A percentile compares a stretch with the other conserved stretches of the same genome.
phyloP scores from a whole-genome alignment of 805 yeast genomes.

The Candida boleticola region DNA sequence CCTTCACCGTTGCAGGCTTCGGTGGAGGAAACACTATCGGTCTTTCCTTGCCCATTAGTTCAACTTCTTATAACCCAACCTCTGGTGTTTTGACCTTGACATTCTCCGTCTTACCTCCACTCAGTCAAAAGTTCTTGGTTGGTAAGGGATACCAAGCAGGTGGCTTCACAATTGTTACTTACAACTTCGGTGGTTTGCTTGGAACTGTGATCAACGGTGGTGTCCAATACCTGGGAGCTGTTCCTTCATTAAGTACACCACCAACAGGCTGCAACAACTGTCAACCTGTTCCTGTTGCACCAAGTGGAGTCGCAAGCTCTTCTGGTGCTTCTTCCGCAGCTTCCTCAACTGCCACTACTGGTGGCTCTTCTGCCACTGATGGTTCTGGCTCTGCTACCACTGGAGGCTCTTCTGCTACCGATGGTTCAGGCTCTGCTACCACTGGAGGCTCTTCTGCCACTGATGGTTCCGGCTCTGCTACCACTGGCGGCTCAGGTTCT shows the following conservation, averaged over 20 bases:
- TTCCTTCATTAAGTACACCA: constrained; percentile 6
- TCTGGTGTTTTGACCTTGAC: background rate
- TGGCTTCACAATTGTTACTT: background rate
- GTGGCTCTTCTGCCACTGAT: constrained; percentile 1
- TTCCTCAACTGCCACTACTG: background rate
- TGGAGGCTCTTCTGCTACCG: constrained; percentile 1
- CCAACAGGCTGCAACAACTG: constrained; percentile 6
- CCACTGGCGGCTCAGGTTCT: constrained; percentile 4
- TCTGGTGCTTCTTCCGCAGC: no score
- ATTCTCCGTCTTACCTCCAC: background rate
- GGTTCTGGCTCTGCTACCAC: background rate
- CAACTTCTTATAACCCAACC: background rate
- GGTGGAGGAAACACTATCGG: background rate
- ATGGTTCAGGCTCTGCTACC: constrained; percentile 22
- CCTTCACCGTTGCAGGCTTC: constrained; percentile 11
- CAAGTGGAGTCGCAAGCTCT: constrained; percentile 5
- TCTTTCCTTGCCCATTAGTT: background rate
- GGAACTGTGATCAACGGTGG: constrained; percentile 7
- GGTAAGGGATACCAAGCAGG: background rate
- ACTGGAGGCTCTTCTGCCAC: constrained; percentile 7
- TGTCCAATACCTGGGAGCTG: constrained; percentile 10
- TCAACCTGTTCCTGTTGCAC: background rate
- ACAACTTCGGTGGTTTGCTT: constrained; percentile 1
- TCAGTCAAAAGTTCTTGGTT: background rate
- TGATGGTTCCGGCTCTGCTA: constrained; percentile 5